These are phyloP conservation scores for Rhipidocladum racemiflorum DNA, from an alignment of 176 grass and related monocot species.

Conservation along the genomic window DNA sequence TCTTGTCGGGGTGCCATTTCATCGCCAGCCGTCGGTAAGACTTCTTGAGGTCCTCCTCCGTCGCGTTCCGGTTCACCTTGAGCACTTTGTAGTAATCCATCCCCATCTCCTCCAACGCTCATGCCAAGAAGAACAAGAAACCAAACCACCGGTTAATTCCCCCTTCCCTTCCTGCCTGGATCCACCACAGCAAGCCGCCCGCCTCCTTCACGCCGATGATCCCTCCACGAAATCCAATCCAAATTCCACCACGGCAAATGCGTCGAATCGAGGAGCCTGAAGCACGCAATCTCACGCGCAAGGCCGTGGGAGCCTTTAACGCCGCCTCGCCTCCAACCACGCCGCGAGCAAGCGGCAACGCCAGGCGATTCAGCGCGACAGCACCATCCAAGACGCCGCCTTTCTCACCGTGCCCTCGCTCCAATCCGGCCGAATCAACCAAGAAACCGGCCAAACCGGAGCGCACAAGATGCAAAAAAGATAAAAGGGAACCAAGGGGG, in stretches of 20 bases:
- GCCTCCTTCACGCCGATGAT: neutral
- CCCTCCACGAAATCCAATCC: neutral
- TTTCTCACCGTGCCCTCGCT: neutral
- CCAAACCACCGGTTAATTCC: neutral
- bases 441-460: neutral
- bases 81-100: conserved; percentile 89
- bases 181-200: conserved; percentile 1
- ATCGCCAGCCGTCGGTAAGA: conserved; percentile 73
- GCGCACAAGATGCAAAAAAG: neutral
- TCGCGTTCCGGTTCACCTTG: conserved; percentile 76
- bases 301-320: neutral
- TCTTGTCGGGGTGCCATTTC: conserved; percentile 93
- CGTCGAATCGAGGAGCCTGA: neutral
- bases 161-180: neutral
- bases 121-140: conserved; percentile 25
- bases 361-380: neutral
- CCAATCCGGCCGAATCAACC: neutral
- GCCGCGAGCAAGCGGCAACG: neutral
- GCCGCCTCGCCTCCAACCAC: neutral
- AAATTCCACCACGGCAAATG: neutral
- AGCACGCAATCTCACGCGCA: neutral
- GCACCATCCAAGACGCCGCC: conserved; percentile 3
- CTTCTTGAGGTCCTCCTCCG: conserved; percentile 84
- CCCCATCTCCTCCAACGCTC: conserved; percentile 60
- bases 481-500: too few relatives aligned